These are phyloP conservation scores for Coemansia sp. DNA, from an alignment of 192 early-diverging fungal genomes.

Conservation along the genomic window DNA sequence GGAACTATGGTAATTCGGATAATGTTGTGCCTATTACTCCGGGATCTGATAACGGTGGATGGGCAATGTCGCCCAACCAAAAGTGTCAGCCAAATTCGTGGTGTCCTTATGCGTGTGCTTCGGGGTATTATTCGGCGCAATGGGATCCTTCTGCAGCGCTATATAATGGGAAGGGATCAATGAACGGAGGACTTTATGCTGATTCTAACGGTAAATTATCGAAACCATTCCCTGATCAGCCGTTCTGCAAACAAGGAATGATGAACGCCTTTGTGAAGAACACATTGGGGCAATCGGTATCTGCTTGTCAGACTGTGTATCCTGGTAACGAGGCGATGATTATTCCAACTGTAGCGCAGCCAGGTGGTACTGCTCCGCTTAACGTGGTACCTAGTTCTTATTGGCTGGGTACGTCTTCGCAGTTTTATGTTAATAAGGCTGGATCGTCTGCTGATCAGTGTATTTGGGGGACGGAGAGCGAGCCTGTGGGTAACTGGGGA, in stretches of 20 bases:
- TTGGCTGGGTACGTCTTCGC: constrained; percentile 53
- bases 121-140: constrained; percentile 52
- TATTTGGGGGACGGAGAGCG: constrained; percentile 35
- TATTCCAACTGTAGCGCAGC: constrained; percentile 44
- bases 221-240: constrained; percentile 32
- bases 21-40: constrained; percentile 48
- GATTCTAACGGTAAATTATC: constrained; percentile 29
- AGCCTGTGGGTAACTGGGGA: constrained; percentile 47
- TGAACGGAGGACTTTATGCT: constrained; percentile 49
- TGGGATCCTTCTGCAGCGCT: constrained; percentile 33
- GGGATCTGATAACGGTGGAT: constrained; percentile 28
- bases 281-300: constrained; percentile 39
- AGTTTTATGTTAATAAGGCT: constrained; percentile 51
- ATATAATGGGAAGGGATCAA: constrained; percentile 43
- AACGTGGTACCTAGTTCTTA: constrained; percentile 48
- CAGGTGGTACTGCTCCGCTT: constrained; percentile 17
- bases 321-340: constrained; percentile 55
- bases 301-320: constrained; percentile 53
- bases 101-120: constrained; percentile 51
- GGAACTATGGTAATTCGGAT: constrained; percentile 46
- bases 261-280: constrained; percentile 37
- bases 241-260: constrained; percentile 43
- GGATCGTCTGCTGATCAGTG: constrained; percentile 42
- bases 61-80: constrained; percentile 56
- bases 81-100: constrained; percentile 29